Conservation (phyloP, 352 stramenopile genomes). For the Globisporangium echinulatum region DNA sequence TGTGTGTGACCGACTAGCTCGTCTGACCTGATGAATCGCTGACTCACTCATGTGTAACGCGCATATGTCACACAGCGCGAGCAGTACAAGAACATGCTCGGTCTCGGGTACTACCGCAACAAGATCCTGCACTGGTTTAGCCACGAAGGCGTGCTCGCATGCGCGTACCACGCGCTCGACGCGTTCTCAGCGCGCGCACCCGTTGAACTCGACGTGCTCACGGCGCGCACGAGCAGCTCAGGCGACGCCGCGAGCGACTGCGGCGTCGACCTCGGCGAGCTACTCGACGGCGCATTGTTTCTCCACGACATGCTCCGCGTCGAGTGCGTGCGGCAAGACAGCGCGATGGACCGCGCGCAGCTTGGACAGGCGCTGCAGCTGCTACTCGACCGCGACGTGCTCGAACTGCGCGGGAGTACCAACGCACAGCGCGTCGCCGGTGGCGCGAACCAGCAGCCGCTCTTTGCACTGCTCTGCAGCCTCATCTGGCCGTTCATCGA, state of each 20-base stretch:
- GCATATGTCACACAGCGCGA: constrained; percentile 32
- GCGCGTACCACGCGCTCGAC: constrained; percentile 62
- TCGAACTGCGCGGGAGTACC: constrained; percentile 12
- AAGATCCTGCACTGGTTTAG: constrained; percentile 87
- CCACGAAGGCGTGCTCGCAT: constrained; percentile 68
- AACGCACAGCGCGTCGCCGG: constrained; percentile 8
- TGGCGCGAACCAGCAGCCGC: constrained; percentile 16
- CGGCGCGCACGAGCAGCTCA: constrained; percentile 1
- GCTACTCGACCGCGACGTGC: constrained; percentile 32
- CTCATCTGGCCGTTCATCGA: constrained; percentile 86
- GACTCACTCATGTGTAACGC: not conserved
- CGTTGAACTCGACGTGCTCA: constrained; percentile 1
- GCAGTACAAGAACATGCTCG: constrained; percentile 84
- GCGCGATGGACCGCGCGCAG: constrained; percentile 30
- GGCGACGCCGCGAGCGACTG: not conserved
- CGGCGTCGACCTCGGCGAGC: constrained; percentile 38
- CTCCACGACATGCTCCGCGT: constrained; percentile 72
- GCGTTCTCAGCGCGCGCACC: constrained; percentile 24
- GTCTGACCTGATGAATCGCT: too few species aligned
- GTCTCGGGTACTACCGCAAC: constrained; percentile 83
- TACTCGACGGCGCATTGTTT: constrained; percentile 62
- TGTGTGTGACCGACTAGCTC: too few species aligned
- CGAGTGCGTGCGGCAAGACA: constrained; percentile 77
- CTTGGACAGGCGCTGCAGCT: constrained; percentile 35
- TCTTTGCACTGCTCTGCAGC: constrained; percentile 66